Evolutionary conservation across 495 filamentous ascomycete genomes (phyloP).

Genomic region (Letharia columbiana): DNA sequence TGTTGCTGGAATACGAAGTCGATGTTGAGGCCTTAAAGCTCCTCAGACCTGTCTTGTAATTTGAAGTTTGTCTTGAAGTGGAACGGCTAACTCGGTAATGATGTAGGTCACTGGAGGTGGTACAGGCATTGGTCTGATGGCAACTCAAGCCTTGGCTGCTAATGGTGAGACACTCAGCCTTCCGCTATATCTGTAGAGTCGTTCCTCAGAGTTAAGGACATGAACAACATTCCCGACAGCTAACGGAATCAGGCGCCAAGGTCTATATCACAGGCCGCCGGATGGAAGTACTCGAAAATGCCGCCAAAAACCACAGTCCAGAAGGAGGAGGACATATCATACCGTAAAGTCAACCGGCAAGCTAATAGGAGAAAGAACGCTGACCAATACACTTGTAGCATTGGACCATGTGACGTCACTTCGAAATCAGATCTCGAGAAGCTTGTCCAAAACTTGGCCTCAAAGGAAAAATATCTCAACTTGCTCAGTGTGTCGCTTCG

Average conservation of each 20-base stretch:
- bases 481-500: constrained; percentile 18
- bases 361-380: not conserved
- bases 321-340: constrained; percentile 24
- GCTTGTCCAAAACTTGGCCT: constrained; percentile 20
- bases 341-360: constrained; percentile 10
- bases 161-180: constrained; percentile 3
- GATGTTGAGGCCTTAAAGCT: not conserved
- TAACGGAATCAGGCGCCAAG: constrained; percentile 21
- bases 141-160: constrained; percentile 30
- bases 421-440: constrained; percentile 24
- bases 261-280: constrained; percentile 29
- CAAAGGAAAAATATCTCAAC: constrained; percentile 26
- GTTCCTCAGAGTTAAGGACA: not conserved
- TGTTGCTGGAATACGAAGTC: not conserved
- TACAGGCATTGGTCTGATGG: constrained; percentile 35
- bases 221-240: not conserved
- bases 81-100: not conserved
- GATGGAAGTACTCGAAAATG: constrained; percentile 25
- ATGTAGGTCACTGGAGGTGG: constrained; percentile 22
- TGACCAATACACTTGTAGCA: constrained; percentile 11
- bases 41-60: not conserved
- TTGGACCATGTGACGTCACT: constrained; percentile 30
- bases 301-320: constrained; percentile 24
- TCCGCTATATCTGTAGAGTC: not conserved
- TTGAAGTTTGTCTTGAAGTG: not conserved